These are phyloP conservation scores for Lachnellula suecica DNA, from an alignment of 2,329 filamentous ascomycete species.

Conservation along the genomic window DNA sequence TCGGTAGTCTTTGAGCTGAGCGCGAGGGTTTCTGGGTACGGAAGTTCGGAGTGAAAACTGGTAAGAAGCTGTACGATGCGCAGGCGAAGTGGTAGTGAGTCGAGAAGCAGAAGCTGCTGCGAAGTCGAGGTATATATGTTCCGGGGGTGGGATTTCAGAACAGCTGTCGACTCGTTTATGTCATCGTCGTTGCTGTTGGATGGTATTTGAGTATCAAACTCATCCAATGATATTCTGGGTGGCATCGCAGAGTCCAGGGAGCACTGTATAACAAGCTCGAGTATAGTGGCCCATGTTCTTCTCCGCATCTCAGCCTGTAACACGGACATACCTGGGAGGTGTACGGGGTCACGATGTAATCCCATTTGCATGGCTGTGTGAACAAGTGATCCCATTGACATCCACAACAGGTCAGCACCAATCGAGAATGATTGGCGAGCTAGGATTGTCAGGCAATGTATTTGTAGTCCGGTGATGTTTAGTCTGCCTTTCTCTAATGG, in stretches of 20 bases:
- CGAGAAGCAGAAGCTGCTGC: constrained; percentile 44
- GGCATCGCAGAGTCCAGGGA: constrained; percentile 45
- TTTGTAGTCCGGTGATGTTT: constrained; percentile 37
- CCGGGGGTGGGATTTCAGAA: constrained; percentile 8
- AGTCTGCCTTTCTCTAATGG: constrained; percentile 40
- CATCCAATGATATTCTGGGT: constrained; percentile 40
- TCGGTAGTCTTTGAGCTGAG: constrained; percentile 44
- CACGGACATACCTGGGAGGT: constrained; percentile 36
- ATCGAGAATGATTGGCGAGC: constrained; percentile 42
- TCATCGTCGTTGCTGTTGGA: constrained; percentile 51
- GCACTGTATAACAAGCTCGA: constrained; percentile 45
- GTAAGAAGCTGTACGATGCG: constrained; percentile 46
- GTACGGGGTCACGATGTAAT: constrained; percentile 42
- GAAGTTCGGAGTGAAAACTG: constrained; percentile 40
- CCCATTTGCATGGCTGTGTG: constrained; percentile 46
- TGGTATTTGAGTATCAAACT: constrained; percentile 51
- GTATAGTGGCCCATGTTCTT: constrained; percentile 46
- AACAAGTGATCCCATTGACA: constrained; percentile 40
- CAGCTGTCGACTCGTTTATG: constrained; percentile 37
- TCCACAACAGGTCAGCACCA: constrained; percentile 42
- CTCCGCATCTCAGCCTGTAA: constrained; percentile 37
- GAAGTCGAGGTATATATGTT: constrained; percentile 46
- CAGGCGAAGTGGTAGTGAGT: constrained; percentile 44
- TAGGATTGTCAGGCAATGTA: constrained; percentile 40
- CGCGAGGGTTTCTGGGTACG: constrained; percentile 46